A percentile compares a stretch with the other conserved stretches of the same genome.
Evolutionary conservation across 495 filamentous ascomycete species (phyloP).

Genomic region (Wilcoxina mikolae): DNA sequence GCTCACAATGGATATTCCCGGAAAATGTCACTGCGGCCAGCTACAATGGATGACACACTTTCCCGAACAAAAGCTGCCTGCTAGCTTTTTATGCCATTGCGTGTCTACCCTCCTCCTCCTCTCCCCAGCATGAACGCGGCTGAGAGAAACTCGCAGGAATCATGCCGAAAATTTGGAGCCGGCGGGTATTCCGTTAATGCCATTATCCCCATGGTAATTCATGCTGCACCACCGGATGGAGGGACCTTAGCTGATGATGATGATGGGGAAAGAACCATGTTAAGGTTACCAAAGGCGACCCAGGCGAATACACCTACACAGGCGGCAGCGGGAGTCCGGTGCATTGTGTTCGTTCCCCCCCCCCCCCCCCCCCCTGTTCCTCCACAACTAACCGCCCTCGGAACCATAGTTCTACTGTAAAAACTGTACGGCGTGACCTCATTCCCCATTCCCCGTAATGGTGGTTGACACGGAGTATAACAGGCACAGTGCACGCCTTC

Average conservation of each 20-base stretch:
- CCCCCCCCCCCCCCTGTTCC: not conserved
- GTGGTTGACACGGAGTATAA: constrained; percentile 2
- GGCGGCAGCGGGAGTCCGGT: constrained; percentile 12
- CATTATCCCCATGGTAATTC: constrained; percentile 15
- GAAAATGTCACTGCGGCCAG: constrained; percentile 17
- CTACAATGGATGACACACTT: constrained; percentile 16
- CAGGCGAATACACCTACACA: constrained; percentile 17
- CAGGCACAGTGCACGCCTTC: constrained; percentile 12
- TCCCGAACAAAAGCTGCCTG: constrained; percentile 5
- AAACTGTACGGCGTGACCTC: no score
- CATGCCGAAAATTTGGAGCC: constrained; percentile 19
- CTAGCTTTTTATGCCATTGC: constrained; percentile 17
- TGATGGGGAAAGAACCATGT: constrained; percentile 7
- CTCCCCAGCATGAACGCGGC: no score
- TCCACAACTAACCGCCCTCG: not conserved
- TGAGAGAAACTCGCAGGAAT: no score
- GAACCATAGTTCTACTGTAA: constrained; percentile 13
- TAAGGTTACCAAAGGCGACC: constrained; percentile 9
- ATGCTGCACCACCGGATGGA: not conserved
- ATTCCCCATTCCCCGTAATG: not conserved
- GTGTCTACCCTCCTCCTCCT: no score
- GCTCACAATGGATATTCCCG: constrained; percentile 15
- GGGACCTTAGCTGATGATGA: not conserved
- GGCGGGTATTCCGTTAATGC: constrained; percentile 20
- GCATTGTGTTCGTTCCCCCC: constrained; percentile 10